Conservation (phyloP, 441 rosid species). For the Viola pubescens region DNA sequence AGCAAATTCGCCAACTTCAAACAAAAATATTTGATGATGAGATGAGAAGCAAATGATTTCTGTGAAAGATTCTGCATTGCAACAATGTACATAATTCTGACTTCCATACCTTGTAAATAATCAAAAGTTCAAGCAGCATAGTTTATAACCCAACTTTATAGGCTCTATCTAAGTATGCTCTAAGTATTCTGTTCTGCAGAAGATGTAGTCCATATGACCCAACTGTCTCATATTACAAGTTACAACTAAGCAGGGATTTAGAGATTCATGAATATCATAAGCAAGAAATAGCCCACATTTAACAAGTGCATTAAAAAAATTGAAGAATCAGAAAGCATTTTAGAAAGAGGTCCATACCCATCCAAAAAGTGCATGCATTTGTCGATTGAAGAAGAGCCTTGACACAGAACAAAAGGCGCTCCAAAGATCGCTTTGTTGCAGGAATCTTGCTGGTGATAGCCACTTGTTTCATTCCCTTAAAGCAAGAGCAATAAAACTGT, state of each 20-base stretch:
- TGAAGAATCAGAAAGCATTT: background rate
- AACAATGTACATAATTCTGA: no score
- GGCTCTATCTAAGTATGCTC: background rate
- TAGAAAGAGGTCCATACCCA: conserved; percentile 44
- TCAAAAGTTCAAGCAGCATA: no score
- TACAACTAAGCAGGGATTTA: background rate
- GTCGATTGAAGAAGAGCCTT: conserved; percentile 75
- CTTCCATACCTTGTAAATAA: no score
- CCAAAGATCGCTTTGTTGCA: conserved; percentile 67
- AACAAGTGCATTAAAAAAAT: background rate
- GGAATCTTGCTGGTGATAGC: conserved; percentile 72
- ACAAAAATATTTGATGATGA: no score
- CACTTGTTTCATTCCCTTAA: conserved; percentile 69
- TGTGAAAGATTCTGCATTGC: no score
- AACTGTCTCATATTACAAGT: background rate
- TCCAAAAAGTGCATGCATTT: conserved; percentile 71
- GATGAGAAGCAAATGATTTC: no score
- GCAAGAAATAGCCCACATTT: background rate
- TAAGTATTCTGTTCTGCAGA: background rate
- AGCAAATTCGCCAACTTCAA: background rate
- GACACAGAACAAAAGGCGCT: conserved; percentile 73
- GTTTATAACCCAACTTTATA: background rate
- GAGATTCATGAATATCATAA: background rate
- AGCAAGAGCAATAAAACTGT: conserved; percentile 18
- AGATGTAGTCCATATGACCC: background rate